Evolutionary conservation across 2,329 filamentous ascomycete species (phyloP).

Genomic region (Fusarium haematococcum): DNA sequence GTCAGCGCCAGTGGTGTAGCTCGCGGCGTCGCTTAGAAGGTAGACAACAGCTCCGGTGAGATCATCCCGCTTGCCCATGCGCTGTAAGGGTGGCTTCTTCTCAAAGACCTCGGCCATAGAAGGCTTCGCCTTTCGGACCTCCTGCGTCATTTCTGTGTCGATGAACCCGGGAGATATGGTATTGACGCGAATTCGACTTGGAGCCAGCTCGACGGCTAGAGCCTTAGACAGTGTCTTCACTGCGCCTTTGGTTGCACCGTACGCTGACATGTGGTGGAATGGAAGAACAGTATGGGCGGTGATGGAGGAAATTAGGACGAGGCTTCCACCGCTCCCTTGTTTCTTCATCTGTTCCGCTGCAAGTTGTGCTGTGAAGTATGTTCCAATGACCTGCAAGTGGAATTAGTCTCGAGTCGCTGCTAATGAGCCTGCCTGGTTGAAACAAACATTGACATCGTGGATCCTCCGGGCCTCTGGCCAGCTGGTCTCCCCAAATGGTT

Average conservation of each 20-base stretch:
- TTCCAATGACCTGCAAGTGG: slow-evolving; percentile 50
- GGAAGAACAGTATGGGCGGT: slow-evolving; percentile 14
- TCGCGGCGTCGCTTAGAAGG: slow-evolving; percentile 54
- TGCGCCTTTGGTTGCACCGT: slow-evolving; percentile 55
- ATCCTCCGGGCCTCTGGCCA: slow-evolving; percentile 54
- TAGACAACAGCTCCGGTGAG: slow-evolving; percentile 55
- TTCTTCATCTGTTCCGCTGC: slow-evolving; percentile 52
- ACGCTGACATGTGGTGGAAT: slow-evolving; percentile 47
- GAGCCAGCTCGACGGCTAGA: slow-evolving; percentile 51
- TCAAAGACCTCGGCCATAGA: slow-evolving; percentile 49
- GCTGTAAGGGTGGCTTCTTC: slow-evolving; percentile 49
- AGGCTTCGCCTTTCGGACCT: slow-evolving; percentile 43
- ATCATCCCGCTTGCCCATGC: slow-evolving; percentile 55
- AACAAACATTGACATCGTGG: slow-evolving; percentile 54
- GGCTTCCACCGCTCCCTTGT: slow-evolving; percentile 50
- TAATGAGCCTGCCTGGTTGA: neutral
- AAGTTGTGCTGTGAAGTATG: slow-evolving; percentile 55
- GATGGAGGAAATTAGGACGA: slow-evolving; percentile 42
- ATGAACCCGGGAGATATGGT: slow-evolving; percentile 52
- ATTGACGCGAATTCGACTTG: slow-evolving; percentile 50
- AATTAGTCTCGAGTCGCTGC: neutral
- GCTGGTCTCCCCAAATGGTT: slow-evolving; percentile 55
- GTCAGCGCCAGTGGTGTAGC: slow-evolving; percentile 55
- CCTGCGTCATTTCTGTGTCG: slow-evolving; percentile 49
- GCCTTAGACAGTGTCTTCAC: slow-evolving; percentile 52